A percentile compares a stretch with the other conserved stretches of the same genome.
These are phyloP conservation scores for Zancudomyces culisetae DNA, from an alignment of 371 early-diverging fungal genomes.

Conservation along the genomic window DNA sequence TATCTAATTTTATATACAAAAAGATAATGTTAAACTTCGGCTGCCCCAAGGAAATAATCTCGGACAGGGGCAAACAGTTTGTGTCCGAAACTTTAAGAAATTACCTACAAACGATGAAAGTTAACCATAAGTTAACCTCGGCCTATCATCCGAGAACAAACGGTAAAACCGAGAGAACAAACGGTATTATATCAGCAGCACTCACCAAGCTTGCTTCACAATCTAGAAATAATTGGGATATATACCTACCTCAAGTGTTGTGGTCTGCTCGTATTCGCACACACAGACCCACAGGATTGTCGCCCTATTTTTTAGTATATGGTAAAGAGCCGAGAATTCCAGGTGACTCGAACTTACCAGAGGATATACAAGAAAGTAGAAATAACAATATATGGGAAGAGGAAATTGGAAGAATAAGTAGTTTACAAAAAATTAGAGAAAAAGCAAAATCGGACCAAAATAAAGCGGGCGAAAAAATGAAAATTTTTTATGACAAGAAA, in stretches of 20 bases:
- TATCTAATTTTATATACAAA: slow-evolving; percentile 20
- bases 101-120: slow-evolving; percentile 2
- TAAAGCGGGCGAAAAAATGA: neutral
- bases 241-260: slow-evolving; percentile 1
- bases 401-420: neutral
- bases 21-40: slow-evolving; percentile 18
- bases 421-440: neutral
- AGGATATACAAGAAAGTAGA: neutral
- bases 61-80: slow-evolving; percentile 24
- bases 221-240: slow-evolving; percentile 8
- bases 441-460: neutral
- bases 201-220: neutral
- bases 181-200: slow-evolving; percentile 6
- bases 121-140: slow-evolving; percentile 6
- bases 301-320: neutral
- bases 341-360: neutral
- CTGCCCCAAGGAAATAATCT: slow-evolving; percentile 12
- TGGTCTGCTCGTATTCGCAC: neutral
- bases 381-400: neutral
- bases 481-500: neutral
- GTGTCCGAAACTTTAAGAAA: neutral
- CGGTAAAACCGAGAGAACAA: slow-evolving; percentile 13
- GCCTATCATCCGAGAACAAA: slow-evolving; percentile 19
- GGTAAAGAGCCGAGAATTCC: neutral
- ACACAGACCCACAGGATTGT: neutral